Evolutionary conservation across 768 basidiomycete species (phyloP).

Genomic region (Suillus sp.): DNA sequence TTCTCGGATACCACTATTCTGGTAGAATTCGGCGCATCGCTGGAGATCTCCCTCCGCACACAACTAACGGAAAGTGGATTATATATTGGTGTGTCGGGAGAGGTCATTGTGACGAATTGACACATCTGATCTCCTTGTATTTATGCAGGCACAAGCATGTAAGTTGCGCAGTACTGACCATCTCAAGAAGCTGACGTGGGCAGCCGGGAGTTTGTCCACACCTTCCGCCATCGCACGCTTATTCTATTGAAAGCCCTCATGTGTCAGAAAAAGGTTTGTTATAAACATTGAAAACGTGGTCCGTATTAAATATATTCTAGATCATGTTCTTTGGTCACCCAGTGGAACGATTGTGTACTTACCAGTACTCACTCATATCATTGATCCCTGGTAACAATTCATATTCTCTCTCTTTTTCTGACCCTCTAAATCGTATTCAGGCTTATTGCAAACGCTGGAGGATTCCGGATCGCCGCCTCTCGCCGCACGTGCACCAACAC

Average conservation of each 20-base stretch:
- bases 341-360: conserved; percentile 94
- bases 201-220: conserved; percentile 87
- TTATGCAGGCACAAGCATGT: conserved; percentile 70
- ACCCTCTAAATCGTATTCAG: conserved; percentile 39
- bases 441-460: conserved; percentile 83
- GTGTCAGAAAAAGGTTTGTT: conserved; percentile 82
- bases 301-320: conserved; percentile 41
- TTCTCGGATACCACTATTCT: conserved; percentile 87
- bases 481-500: conserved; percentile 56
- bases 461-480: conserved; percentile 91
- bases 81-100: conserved; percentile 80
- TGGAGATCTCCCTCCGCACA: conserved; percentile 73
- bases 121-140: conserved; percentile 15
- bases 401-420: conserved; percentile 1
- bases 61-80: conserved; percentile 92
- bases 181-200: conserved; percentile 1
- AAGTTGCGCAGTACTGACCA: conserved; percentile 37
- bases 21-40: conserved; percentile 79
- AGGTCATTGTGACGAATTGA: background rate
- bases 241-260: conserved; percentile 94
- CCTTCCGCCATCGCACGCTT: conserved; percentile 89
- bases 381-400: conserved; percentile 74
- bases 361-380: conserved; percentile 96
- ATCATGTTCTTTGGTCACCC: conserved; percentile 98
- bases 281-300: background rate